These are phyloP conservation scores for Geoglossum cookeanum DNA, from an alignment of 2,329 filamentous ascomycete genomes.

Conservation along the genomic window DNA sequence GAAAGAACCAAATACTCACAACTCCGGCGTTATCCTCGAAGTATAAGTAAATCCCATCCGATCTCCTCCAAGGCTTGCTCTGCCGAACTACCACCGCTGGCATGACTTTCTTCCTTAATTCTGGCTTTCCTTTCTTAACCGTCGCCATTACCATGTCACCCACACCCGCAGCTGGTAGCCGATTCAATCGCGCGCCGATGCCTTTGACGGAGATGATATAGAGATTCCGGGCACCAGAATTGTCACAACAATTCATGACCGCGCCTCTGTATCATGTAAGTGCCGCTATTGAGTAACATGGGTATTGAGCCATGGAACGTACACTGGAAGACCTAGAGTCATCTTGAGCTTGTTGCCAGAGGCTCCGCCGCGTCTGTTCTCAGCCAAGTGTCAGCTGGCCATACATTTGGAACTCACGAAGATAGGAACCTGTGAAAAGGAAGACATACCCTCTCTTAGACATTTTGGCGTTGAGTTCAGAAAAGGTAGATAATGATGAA, in stretches of 20 bases:
- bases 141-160: constrained; percentile 99
- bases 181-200: constrained; percentile 92
- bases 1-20: constrained; percentile 36
- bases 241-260: constrained; percentile 99
- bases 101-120: constrained; percentile 99
- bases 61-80: constrained; percentile 98
- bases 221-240: constrained; percentile 94
- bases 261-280: constrained; percentile 48
- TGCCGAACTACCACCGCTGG: constrained; percentile 96
- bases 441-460: constrained; percentile 30
- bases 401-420: neutral
- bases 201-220: constrained; percentile 99
- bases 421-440: constrained; percentile 3
- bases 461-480: constrained; percentile 27
- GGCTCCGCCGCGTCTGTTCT: constrained; percentile 53
- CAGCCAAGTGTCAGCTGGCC: neutral
- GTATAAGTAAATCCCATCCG: constrained; percentile 97
- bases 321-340: constrained; percentile 99
- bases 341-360: constrained; percentile 99
- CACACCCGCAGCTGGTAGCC: constrained; percentile 90
- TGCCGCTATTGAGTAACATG: neutral
- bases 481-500: constrained; percentile 12
- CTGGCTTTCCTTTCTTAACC: constrained; percentile 99
- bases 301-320: constrained; percentile 32
- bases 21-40: constrained; percentile 99